Base-by-base conservation (phyloP, 106 monocot genomes). In the Platanthera guangdongensis region DNA sequence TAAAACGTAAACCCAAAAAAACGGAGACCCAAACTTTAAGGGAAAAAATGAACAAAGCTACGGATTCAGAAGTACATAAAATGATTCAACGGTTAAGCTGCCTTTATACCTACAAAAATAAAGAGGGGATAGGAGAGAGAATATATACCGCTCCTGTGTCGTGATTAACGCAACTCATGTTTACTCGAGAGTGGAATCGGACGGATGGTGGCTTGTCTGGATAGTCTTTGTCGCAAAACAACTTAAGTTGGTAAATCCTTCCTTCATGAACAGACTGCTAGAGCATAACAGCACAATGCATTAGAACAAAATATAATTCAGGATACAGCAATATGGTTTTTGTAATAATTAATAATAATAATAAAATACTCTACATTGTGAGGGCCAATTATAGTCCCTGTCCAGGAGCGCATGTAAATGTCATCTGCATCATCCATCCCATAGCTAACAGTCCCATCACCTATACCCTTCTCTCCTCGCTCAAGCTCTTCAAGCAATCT, bases 391-490 rank as follows among this genome's bases (percentile, higher is more conserved):
- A 80, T 80, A 46, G 80, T 80, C 18, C 80, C 80, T 8, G 80
- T 80, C 80, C 80, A 80, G 39, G 80, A 80, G 10, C 80, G 74
- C 80, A 80, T 80, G 74, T 80, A 80, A 39, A 80, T 80, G 67
- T 80, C 80, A 80, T 80, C 80, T 18, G 74, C 80, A 80, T 80
- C 80, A 53, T 80, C 80, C 80, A 80, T 80, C 7, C 80, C 80
- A 73, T 80, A 80, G 50, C 80, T 80, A 6, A 80, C 80, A 21
- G 80, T 80, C 18, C 80, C 80, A 68, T 80, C 80, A 7, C 80
- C 80, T 54, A 80, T 80, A 65, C 80, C 80, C 50, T 80, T 80
- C 67, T 80, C 80, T 75, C 80, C 80, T 80, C 80, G 62, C 73
- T 80, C 80, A 53, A 80, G 80, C 74, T 80, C 80, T 75, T 80